Conservation (phyloP, 257 asterid genomes). For the Lithospermum erythrorhizon region DNA sequence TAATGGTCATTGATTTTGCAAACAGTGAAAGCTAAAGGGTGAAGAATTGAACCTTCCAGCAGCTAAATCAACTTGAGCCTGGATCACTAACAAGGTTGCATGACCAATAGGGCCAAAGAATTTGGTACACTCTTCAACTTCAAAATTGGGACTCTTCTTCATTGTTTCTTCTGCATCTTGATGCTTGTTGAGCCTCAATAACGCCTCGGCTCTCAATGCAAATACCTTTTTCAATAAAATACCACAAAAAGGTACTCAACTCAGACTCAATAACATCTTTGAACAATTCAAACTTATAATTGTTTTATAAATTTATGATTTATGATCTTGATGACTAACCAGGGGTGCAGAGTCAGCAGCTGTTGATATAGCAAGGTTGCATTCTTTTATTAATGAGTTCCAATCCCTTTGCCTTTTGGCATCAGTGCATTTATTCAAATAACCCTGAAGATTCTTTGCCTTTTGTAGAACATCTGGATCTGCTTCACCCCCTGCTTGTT, state of each 20-base stretch:
- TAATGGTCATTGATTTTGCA: no score
- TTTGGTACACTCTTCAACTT: conserved; percentile 47
- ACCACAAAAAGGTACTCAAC: no score
- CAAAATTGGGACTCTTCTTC: conserved; percentile 45
- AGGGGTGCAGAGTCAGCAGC: conserved; percentile 87
- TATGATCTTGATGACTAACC: conserved; percentile 22
- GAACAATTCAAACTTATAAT: neutral
- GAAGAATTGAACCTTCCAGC: no score
- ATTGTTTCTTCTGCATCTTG: conserved; percentile 63
- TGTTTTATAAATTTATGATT: neutral
- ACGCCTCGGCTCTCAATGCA: conserved; percentile 69
- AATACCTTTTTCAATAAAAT: conserved; percentile 38
- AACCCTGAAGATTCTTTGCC: conserved; percentile 40
- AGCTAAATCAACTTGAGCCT: conserved; percentile 64
- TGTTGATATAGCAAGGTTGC: conserved; percentile 40
- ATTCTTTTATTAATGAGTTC: conserved; percentile 47
- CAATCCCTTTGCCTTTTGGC: conserved; percentile 56
- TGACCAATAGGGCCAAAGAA: conserved; percentile 45
- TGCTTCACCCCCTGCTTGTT: conserved; percentile 60
- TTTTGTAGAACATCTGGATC: conserved; percentile 61
- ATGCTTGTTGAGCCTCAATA: conserved; percentile 49
- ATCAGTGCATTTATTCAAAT: conserved; percentile 49
- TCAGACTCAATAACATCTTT: conserved; percentile 1
- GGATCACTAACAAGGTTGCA: conserved; percentile 35
- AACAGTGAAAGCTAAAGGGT: no score